Evolutionary conservation across 495 filamentous ascomycete species (phyloP), one percentile per base, ranked within the genome.

Genomic region (Annulohypoxylon maeteangense): DNA sequence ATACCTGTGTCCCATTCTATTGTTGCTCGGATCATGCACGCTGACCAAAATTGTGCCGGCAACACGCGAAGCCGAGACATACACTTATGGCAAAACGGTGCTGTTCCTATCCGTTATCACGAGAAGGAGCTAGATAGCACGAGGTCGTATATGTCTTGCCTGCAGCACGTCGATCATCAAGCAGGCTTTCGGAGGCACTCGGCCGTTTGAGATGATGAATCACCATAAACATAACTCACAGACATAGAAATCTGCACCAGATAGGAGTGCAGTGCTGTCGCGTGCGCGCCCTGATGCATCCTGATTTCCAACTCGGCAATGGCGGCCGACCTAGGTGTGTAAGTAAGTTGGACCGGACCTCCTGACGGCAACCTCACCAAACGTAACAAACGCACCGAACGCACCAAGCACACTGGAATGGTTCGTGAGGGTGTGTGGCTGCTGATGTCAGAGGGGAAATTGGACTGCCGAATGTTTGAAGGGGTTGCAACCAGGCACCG

Each of bases 371-470:
- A 4, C 32, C 55, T 27, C 55, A 38, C 27, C 7, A n/a, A 20
- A 42, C n/a, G 14, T 25, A 36, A 3, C 7, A 36, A 36, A n/a
- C n/a, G n/a, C n/a, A n/a, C n/a, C n/a, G n/a, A 42, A 16, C 32
- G 12, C 12, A 36, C 32, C 32, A 36, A 40, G n/a, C 36, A 40
- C 36, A 36, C 27, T 56, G 23, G 56, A 48, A 56, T 53, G 58
- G 34, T 12, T 20, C 16, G 25, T 45, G 62, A 65, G 54, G 65
- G 65, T 64, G 59, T 73, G 65, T 53, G 42, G 61, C 40, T 47
- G 70, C 65, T 73, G 61, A 73, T 73, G 61, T 73, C 54, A 73
- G 65, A 69, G 65, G 62, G 40, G 65, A 62, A 64, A 65, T 56
- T 69, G 58, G 70, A 73, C 65, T 73, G 57, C 70, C 70, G 70